Evolutionary conservation across 768 basidiomycete genomes (phyloP), one percentile per base, ranked within the genome.

Genomic region (Macrolepiota fuliginosa): DNA sequence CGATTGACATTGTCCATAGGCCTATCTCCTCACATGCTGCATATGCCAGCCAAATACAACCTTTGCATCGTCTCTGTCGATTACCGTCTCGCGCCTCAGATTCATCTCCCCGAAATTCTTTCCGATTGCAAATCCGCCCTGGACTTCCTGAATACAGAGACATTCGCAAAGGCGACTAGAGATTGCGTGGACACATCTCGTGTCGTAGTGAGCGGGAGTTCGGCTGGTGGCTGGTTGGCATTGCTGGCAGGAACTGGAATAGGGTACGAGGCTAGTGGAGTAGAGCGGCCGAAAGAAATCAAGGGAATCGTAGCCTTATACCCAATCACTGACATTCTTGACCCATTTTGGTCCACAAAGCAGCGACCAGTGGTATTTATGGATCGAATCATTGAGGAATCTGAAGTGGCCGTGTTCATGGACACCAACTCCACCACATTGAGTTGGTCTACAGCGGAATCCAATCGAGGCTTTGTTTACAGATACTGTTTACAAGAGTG

Each of bases 401-500:
- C 64, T 3, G 74, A 78, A 53, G 67, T 77, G 5, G 70, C 65
- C 13, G 47, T 69, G 4, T 78, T 73, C 53, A 29, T 76, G 17
- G 66, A 77, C 56, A 73, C 76, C 0, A 47, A 65, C 1, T 65
- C 64, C 4, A 50, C 57, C 29, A 73, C 72, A 62, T 66, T 68
- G 9, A 64, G 67, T 2, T 71, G 55, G 45, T 67, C 71, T 0
- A 62, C 67, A 0, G 17, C 65, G 27, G 72, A 74, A 15, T 70
- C 67, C 22, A 61, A 59, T 36, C 63, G 77, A 29, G 54, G 69
- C 32, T 67, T 77, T 15, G 75, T 76, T 56, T 78, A 78, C 58
- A 61, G 62, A 53, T 78, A 75, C 61, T 77, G 76, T 76, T 68
- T 78, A 9, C 77, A 78, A 67, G 76, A 77, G 76, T 76, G 54